These are phyloP conservation scores for Verticillium zaregamsianum DNA, from an alignment of 2,329 filamentous ascomycete genomes.

Conservation along the genomic window DNA sequence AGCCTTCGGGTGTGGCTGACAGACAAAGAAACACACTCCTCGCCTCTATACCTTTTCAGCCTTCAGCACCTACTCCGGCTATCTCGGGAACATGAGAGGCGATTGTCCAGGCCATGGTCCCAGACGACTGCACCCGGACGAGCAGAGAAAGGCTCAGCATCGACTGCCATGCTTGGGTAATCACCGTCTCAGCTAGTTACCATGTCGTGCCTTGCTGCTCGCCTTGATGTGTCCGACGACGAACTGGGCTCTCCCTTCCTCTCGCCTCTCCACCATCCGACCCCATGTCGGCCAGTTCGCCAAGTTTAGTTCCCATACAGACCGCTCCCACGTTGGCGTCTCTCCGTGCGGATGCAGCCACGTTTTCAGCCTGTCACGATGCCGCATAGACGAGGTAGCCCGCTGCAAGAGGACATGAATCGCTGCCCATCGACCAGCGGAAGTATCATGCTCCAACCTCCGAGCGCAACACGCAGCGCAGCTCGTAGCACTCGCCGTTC, in stretches of 20 bases:
- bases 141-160: not conserved
- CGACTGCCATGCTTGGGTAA: not conserved
- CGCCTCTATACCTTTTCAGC: not conserved
- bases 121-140: not conserved
- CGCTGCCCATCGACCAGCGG: not conserved
- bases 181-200: not conserved
- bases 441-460: not conserved
- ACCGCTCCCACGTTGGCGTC: not conserved
- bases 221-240: not conserved
- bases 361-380: not conserved
- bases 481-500: not conserved
- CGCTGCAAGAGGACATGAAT: not conserved
- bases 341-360: not conserved
- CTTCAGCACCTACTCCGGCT: not conserved
- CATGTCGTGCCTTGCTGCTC: not conserved
- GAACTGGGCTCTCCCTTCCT: not conserved
- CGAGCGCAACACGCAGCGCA: not conserved
- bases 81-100: not conserved
- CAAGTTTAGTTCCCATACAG: not conserved
- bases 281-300: not conserved
- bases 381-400: not conserved
- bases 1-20: not conserved
- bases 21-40: not conserved
- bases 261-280: not conserved
- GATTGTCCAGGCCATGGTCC: not conserved